phyloP scores from a whole-genome alignment of 2,329 filamentous ascomycete genomes.

The Monosporascus sp. region DNA sequence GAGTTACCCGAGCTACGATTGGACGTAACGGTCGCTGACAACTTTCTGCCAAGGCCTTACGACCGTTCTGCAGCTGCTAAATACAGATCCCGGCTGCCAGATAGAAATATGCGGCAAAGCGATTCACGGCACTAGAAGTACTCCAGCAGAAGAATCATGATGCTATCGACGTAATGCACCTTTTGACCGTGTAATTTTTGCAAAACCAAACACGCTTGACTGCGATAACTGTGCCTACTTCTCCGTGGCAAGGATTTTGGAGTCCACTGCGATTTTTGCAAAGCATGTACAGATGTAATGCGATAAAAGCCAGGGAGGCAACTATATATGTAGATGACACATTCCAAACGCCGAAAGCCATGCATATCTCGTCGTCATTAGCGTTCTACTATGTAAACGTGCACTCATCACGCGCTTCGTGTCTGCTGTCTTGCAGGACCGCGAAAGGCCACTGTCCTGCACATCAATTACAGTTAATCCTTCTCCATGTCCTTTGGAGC shows the following conservation, averaged over 20 bases:
- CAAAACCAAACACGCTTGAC: too few relatives aligned
- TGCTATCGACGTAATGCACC: too few relatives aligned
- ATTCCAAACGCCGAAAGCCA: not conserved
- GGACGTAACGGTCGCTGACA: not conserved
- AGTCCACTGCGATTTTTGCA: not conserved
- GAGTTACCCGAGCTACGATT: not conserved
- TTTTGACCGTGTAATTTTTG: too few relatives aligned
- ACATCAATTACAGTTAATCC: conserved; percentile 16
- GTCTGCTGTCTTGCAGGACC: not conserved
- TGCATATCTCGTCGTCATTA: not conserved
- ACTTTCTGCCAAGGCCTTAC: too few relatives aligned
- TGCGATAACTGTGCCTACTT: too few relatives aligned
- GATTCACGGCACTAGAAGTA: too few relatives aligned
- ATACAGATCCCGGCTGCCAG: too few relatives aligned
- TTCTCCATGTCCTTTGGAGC: conserved; percentile 94
- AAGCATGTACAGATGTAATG: not conserved
- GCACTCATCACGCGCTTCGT: not conserved
- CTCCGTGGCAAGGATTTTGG: too few relatives aligned
- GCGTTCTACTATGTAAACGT: not conserved
- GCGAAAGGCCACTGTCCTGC: too few relatives aligned
- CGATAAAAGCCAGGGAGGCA: not conserved
- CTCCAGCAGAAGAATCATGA: too few relatives aligned
- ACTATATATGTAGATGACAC: not conserved
- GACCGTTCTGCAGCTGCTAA: too few relatives aligned
- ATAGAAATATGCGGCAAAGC: too few relatives aligned